Evolutionary conservation across 2,329 filamentous ascomycete species (phyloP), one percentile per base, ranked within the genome.

Genomic region (Stachybotrys echinatus): DNA sequence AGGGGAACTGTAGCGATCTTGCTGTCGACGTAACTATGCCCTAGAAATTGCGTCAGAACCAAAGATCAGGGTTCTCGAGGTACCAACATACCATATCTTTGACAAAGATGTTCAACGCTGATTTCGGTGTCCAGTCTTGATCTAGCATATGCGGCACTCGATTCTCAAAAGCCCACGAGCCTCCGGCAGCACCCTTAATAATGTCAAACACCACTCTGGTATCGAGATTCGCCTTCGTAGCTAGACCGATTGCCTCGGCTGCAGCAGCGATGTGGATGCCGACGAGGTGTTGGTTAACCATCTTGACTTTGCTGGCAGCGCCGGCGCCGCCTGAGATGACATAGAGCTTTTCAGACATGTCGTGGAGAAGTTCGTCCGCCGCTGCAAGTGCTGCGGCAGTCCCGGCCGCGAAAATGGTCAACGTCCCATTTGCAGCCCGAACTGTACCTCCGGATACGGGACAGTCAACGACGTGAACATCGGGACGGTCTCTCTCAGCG

Each of bases 301-400:
- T 76, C 55, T 79, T 79, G 57, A 79, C 72, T 50, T 79, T 79
- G 48, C 75, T 77, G 2, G 75, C 77, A 0, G 72, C 73, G 0
- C 76, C 76, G 14, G 76, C 55, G 0, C 73, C 74, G 1, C 76
- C 76, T 0, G 73, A 71, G 2, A 80, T 73, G 2, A 75, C 58
- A 53, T 73, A 76, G 5, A 87, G 64, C 55, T 84, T 84, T 34
- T 71, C 73, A 1, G 80, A 76, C 72, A 87, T 78, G 52, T 74
- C 72, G 39, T 77, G 69, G 1, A 86, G 69, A 4, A 86, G 62
- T 37, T 70, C 73, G n/a, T 73, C 71, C 0, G 77, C 80, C 37
- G 73, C 73, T 42, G 74, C 65, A 3, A 86, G 64, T 3, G 76
- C 76, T 3, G 71, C 70, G 1, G 73, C 66, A 0, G 74, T 67